A percentile compares a stretch with the other conserved stretches of the same genome.
phyloP scores from a whole-genome alignment of 1,284 basidiomycete species.

The Austroboletus olivaceoglutinosus region DNA sequence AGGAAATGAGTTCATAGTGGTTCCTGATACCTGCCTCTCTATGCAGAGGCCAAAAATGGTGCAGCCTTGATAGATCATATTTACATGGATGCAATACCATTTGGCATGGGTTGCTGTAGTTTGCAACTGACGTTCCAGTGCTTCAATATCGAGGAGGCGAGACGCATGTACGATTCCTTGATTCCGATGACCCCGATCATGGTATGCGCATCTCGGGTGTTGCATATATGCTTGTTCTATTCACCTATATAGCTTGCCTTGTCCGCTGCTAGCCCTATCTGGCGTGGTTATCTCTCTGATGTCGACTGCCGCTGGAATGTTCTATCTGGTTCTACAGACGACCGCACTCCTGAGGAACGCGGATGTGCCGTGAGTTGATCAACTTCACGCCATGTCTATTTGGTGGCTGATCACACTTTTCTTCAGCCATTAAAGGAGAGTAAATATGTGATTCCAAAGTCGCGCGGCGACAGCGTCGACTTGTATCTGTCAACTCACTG shows the following conservation, averaged over 20 bases:
- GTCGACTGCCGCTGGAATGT: constrained; percentile 99
- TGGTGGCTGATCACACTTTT: constrained; percentile 7
- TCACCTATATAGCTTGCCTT: constrained; percentile 70
- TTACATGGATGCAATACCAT: constrained; percentile 99
- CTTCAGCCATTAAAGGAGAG: constrained; percentile 73
- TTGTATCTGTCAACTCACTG: constrained; percentile 88
- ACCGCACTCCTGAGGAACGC: constrained; percentile 92
- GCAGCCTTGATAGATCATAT: constrained; percentile 90
- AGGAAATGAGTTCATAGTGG: constrained; percentile 6
- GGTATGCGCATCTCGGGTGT: constrained; percentile 44
- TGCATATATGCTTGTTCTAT: constrained; percentile 6
- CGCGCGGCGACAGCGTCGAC: constrained; percentile 95
- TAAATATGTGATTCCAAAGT: constrained; percentile 86
- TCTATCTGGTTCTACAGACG: constrained; percentile 95
- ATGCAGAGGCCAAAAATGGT: constrained; percentile 79
- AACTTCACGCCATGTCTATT: not conserved
- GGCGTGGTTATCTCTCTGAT: constrained; percentile 92
- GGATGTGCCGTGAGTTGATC: constrained; percentile 66
- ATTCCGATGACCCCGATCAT: constrained; percentile 94
- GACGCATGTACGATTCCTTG: constrained; percentile 91
- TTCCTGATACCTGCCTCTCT: constrained; percentile 5
- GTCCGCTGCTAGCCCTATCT: constrained; percentile 92
- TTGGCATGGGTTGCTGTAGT: constrained; percentile 99
- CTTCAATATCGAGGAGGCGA: constrained; percentile 88
- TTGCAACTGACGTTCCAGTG: constrained; percentile 98